A percentile compares a stretch with the other conserved stretches of the same genome.
phyloP scores from a whole-genome alignment of 192 early-diverging fungal species.

The Mortierella antarctica region DNA sequence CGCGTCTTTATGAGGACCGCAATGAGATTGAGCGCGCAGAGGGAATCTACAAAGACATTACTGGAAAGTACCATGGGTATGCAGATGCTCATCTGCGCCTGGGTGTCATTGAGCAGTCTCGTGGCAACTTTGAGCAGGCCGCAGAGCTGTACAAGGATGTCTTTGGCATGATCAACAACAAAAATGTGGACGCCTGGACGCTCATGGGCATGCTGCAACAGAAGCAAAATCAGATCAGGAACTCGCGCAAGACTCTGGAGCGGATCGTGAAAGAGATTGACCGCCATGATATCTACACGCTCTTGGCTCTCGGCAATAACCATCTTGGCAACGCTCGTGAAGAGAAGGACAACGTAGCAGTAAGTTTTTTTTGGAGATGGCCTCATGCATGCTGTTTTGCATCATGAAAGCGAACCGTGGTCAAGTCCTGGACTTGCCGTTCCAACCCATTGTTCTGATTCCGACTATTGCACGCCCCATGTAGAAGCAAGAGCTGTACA shows the following conservation, averaged over 20 bases:
- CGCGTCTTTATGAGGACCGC: slow-evolving; percentile 72
- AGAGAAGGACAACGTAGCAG: slow-evolving; percentile 54
- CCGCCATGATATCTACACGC: slow-evolving; percentile 82
- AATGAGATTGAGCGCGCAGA: slow-evolving; percentile 68
- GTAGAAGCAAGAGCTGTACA: slow-evolving; percentile 64
- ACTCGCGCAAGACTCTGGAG: slow-evolving; percentile 80
- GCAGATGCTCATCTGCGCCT: slow-evolving; percentile 83
- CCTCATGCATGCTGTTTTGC: neutral
- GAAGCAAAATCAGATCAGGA: slow-evolving; percentile 67
- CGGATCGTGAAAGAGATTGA: slow-evolving; percentile 80
- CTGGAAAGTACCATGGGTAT: slow-evolving; percentile 75
- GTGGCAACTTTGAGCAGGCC: slow-evolving; percentile 66
- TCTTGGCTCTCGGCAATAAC: slow-evolving; percentile 85
- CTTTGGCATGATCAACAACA: slow-evolving; percentile 69
- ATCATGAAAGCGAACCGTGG: neutral
- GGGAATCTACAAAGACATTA: slow-evolving; percentile 71
- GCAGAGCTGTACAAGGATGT: slow-evolving; percentile 72
- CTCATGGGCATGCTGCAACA: slow-evolving; percentile 78
- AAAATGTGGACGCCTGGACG: slow-evolving; percentile 70
- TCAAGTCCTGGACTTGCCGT: neutral
- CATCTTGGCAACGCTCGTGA: slow-evolving; percentile 74
- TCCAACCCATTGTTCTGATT: neutral
- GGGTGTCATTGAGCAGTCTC: slow-evolving; percentile 71
- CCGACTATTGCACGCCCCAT: neutral
- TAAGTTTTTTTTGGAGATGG: neutral